Evolutionary conservation across 768 basidiomycete species (phyloP).

Genomic region (Trametes cinnabarina): DNA sequence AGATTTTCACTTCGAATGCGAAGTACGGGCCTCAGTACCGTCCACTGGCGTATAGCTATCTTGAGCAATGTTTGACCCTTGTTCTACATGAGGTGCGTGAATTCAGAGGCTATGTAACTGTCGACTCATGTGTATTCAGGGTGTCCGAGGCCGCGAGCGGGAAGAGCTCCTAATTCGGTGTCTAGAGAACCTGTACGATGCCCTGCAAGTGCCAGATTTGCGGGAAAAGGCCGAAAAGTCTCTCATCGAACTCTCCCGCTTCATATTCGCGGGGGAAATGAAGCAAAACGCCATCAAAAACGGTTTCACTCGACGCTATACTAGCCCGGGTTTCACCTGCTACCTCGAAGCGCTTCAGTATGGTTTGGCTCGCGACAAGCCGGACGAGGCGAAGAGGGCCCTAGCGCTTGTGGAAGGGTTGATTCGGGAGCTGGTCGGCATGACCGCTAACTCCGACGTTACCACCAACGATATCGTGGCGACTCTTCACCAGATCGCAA

Average conservation of each 20-base stretch:
- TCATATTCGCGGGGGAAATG: slow-evolving; percentile 75
- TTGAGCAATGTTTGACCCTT: slow-evolving; percentile 70
- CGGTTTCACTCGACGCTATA: slow-evolving; percentile 47
- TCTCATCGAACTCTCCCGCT: slow-evolving; percentile 64
- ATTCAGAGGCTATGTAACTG: not conserved
- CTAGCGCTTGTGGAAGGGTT: slow-evolving; percentile 59
- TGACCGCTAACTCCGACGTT: slow-evolving; percentile 47
- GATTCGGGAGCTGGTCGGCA: slow-evolving; percentile 61
- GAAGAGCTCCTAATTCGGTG: slow-evolving; percentile 69
- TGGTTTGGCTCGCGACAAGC: slow-evolving; percentile 65
- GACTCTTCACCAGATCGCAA: slow-evolving; percentile 78
- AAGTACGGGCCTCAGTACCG: slow-evolving; percentile 41
- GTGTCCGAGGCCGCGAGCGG: slow-evolving; percentile 66
- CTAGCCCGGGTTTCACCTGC: slow-evolving; percentile 59
- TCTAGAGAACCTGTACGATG: slow-evolving; percentile 77
- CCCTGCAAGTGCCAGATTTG: slow-evolving; percentile 66
- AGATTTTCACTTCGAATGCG: slow-evolving; percentile 44
- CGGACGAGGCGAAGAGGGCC: slow-evolving; percentile 58
- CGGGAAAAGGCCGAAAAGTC: slow-evolving; percentile 68
- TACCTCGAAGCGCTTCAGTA: slow-evolving; percentile 82
- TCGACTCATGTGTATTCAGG: slow-evolving; percentile 40
- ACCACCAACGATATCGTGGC: slow-evolving; percentile 55
- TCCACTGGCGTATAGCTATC: slow-evolving; percentile 57
- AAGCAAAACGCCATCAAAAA: slow-evolving; percentile 56
- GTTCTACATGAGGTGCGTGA: slow-evolving; percentile 70